Conservation (phyloP, 306 rosid genomes). For the Clitoria ternatea region DNA sequence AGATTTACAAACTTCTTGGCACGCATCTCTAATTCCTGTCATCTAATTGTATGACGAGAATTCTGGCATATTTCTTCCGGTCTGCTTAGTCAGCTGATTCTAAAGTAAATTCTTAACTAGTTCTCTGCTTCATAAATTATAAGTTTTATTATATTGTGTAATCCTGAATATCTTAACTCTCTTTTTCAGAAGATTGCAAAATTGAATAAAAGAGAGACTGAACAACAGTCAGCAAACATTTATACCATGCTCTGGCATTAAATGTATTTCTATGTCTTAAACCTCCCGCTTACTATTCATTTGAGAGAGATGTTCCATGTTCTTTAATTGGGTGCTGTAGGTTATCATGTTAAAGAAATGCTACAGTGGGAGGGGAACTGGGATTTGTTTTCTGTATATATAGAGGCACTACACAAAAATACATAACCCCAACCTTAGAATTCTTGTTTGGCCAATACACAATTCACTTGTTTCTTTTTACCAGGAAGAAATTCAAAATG, state of each 20-base stretch:
- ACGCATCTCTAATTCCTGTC: constrained; percentile 19
- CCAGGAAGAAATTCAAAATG: neutral
- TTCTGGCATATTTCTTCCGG: constrained; percentile 30
- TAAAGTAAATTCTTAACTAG: constrained; percentile 36
- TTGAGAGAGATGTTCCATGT: neutral
- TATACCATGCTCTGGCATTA: constrained; percentile 19
- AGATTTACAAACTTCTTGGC: constrained; percentile 19
- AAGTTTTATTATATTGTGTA: constrained; percentile 32
- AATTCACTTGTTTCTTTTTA: neutral
- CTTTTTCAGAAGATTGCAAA: constrained; percentile 46
- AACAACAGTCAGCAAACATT: constrained; percentile 33
- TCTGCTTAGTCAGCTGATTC: constrained; percentile 25
- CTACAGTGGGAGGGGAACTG: neutral
- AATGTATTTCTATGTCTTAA: neutral
- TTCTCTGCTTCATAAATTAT: constrained; percentile 32
- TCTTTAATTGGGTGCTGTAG: constrained; percentile 9
- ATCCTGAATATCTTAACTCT: constrained; percentile 31
- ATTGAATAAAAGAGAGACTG: constrained; percentile 32
- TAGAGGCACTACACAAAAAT: neutral
- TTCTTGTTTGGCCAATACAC: neutral
- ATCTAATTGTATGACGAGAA: constrained; percentile 36
- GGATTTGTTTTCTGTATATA: neutral
- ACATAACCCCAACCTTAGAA: neutral
- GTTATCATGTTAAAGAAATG: constrained; percentile 4
- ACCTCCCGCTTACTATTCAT: neutral